Evolutionary conservation across 179 eudicot species (phyloP), one percentile per base, ranked within the genome.

Genomic region (Carnegiea gigantea): DNA sequence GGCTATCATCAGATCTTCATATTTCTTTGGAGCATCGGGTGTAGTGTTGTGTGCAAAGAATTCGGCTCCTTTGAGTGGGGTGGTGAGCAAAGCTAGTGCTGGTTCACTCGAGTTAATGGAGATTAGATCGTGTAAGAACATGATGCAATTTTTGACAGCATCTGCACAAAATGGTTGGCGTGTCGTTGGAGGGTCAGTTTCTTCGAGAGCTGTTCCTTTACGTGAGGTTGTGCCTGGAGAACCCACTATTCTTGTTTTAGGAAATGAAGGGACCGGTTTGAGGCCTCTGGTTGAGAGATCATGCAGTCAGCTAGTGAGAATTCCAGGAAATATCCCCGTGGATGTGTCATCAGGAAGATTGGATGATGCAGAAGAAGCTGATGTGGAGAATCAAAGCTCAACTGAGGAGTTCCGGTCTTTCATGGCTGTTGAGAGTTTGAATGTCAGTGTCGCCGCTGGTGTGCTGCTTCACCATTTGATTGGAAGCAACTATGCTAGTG

Each of bases 391-490:
- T 77, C 54, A 73, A 48, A 43, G 73, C 77, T 78, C 84, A 36
- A 76, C 84, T 13, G 89, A 88, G 77, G 98, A 89, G 82, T 95
- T 90, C 40, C 88, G 76, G 33, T 92, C 98, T 49, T 95, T 93
- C 82, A 75, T 96, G 88, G 99, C 97, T 4, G 97, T 96, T 72
- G 99, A 96, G 86, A 96, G 99, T 86, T 90, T 96, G 88, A 94
- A 96, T 87, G 98, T 96, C 28, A 96, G 99, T 82, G 99, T 96
- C 81, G 99, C 98, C 53, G 97, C 99, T 38, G 99, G 99, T 75
- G 99, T 96, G 83, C 91, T 96, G 77, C 89, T 96, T 77, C 91
- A 96, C 83, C 99, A 96, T 88, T 89, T 96, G 85, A 90, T 88
- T 79, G 94, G 99, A 57, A 82, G 84, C 82, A 89, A 86, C 67